These are phyloP conservation scores for Protomyces gravidus DNA, from an alignment of 1,139 yeast species.

Conservation along the genomic window DNA sequence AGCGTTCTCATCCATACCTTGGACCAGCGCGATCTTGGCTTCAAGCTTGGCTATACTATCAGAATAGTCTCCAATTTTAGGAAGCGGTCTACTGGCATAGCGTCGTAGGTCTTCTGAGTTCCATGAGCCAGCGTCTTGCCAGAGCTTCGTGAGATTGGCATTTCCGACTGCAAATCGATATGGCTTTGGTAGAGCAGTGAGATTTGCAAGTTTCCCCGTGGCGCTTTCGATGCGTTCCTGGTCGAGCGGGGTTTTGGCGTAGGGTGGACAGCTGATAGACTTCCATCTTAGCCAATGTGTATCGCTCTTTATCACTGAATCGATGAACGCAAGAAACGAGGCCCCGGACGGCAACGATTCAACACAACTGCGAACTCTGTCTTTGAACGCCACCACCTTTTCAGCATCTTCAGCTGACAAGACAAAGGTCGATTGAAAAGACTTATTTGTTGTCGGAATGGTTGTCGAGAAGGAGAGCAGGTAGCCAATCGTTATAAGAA, in stretches of 20 bases:
- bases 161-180: constrained; percentile 42
- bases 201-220: constrained; percentile 34
- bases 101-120: neutral
- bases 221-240: constrained; percentile 33
- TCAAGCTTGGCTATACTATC: neutral
- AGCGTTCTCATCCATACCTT: neutral
- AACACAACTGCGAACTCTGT: constrained; percentile 28
- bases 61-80: neutral
- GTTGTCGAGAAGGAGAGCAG: constrained; percentile 36
- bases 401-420: constrained; percentile 35
- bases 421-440: constrained; percentile 37
- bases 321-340: constrained; percentile 35
- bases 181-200: constrained; percentile 23
- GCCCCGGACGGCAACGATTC: constrained; percentile 31
- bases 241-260: constrained; percentile 13
- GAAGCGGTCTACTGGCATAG: neutral
- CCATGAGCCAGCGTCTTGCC: constrained; percentile 36
- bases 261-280: constrained; percentile 38
- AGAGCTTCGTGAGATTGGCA: constrained; percentile 40
- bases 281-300: constrained; percentile 43
- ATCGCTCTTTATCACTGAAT: constrained; percentile 38
- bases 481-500: constrained; percentile 39
- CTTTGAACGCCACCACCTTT: constrained; percentile 34
- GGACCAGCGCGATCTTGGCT: neutral
- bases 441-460: constrained; percentile 36